Evolutionary conservation across 768 basidiomycete genomes (phyloP).

Genomic region (Mycena amicta): DNA sequence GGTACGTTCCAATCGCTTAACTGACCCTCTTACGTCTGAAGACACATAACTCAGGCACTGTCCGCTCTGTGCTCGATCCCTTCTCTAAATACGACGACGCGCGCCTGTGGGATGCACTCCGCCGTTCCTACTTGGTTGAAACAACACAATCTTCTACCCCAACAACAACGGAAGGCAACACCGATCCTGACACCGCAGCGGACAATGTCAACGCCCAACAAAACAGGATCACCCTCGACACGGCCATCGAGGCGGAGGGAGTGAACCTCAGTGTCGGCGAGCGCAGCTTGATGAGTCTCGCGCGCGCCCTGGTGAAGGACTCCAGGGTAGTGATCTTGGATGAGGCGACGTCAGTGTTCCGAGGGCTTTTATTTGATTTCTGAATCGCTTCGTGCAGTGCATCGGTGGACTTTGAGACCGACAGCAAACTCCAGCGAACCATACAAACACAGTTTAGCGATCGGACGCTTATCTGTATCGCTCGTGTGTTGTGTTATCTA

Average conservation of each 20-base stretch:
- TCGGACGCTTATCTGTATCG: slow-evolving; percentile 75
- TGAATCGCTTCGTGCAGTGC: slow-evolving; percentile 44
- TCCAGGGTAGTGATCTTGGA: slow-evolving; percentile 76
- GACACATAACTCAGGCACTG: too few relatives aligned
- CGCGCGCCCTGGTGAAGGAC: slow-evolving; percentile 77
- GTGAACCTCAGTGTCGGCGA: slow-evolving; percentile 72
- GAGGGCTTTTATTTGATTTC: too few relatives aligned
- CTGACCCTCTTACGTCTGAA: too few relatives aligned
- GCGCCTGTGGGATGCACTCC: slow-evolving; percentile 70
- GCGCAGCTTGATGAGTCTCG: slow-evolving; percentile 73
- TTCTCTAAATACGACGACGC: slow-evolving; percentile 68
- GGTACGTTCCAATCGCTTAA: too few relatives aligned
- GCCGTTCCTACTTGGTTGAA: slow-evolving; percentile 50
- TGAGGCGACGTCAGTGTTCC: slow-evolving; percentile 58
- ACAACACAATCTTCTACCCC: slow-evolving; percentile 12
- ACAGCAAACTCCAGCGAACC: slow-evolving; percentile 77
- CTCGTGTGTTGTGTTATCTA: too few relatives aligned
- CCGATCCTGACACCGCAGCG: too few relatives aligned
- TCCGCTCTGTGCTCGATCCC: slow-evolving; percentile 59
- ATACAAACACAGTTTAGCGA: slow-evolving; percentile 71
- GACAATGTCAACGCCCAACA: too few relatives aligned
- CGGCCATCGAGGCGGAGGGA: slow-evolving; percentile 73
- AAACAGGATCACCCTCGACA: slow-evolving; percentile 60
- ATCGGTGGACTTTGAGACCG: slow-evolving; percentile 77
- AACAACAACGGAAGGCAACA: not conserved